Percentiles rank a stretch among this genome's conserved stretches.
phyloP scores from a whole-genome alignment of 805 yeast species.

The Barnettozyma vustinii region DNA sequence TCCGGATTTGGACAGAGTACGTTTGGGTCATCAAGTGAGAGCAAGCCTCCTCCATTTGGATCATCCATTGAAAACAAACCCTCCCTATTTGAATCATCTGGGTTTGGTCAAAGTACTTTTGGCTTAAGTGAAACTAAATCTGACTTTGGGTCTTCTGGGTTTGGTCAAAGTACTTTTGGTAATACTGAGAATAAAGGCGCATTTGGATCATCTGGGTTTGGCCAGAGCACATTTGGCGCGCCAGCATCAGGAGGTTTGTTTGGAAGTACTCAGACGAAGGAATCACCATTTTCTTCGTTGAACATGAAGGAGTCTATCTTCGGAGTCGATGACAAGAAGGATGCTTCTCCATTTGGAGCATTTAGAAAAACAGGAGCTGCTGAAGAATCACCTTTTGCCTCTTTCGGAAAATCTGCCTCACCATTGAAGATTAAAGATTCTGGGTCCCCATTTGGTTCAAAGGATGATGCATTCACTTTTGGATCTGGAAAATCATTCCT shows the following conservation, averaged over 20 bases:
- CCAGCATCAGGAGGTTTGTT: slow-evolving; percentile 1
- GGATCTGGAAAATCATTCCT: not conserved
- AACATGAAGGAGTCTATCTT: not conserved
- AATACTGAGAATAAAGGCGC: slow-evolving; percentile 9
- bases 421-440: not conserved
- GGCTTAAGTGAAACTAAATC: slow-evolving; percentile 1
- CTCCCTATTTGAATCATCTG: not conserved
- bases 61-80: not conserved
- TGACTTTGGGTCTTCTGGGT: slow-evolving; percentile 5
- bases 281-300: slow-evolving; percentile 12
- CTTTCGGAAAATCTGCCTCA: slow-evolving; percentile 11
- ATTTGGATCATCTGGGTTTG: slow-evolving; percentile 24
- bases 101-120: slow-evolving; percentile 1
- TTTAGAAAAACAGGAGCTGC: slow-evolving; percentile 13
- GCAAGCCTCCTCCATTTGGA: not conserved
- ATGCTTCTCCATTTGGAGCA: slow-evolving; percentile 17
- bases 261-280: not conserved
- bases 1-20: not conserved
- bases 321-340: not conserved
- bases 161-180: slow-evolving; percentile 10
- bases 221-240: not conserved
- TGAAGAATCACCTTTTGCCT: slow-evolving; percentile 20
- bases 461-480: not conserved
- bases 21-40: slow-evolving; percentile 7
- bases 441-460: not conserved